Base-by-base conservation (phyloP, 1,284 basidiomycete species). In the Moesziomyces aphidis region DNA sequence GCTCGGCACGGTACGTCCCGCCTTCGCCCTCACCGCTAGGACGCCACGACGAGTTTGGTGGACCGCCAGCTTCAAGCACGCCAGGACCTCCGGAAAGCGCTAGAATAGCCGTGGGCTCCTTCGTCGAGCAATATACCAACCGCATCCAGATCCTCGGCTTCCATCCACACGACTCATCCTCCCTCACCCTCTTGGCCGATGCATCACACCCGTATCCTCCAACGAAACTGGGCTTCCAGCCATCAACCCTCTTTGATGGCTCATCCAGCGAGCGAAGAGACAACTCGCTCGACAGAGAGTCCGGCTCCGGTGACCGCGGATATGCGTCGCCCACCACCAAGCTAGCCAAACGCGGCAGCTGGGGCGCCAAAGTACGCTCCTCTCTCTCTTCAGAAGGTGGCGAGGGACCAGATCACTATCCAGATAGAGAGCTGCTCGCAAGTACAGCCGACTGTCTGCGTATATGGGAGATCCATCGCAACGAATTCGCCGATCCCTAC, bases 131-230 rank as follows among this genome's bases (percentile, higher is more conserved):
- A 61, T 81, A 79, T 51, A 74, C 76, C 43, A 85, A 85, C 50
- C 68, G 78, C 22, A 80, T 85, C 49, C 83, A 84, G 66, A 70
- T 85, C 45, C 76, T 84, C 13, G 81, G 81, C 47, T 71, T 78
- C 21, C 52, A 71, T 22, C 49, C 55, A 45, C 69, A 76, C 58
- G 71, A 74, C 23, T 50, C 75, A 3, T 55, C 50, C 44, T 55
- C 68, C 6, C 62, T 83, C 4, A 55, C 67, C 0, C 73, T 81
- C 1, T 73, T 85, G 2, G 83, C 83, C 24, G 77, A 81, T 45
- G 78, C 80, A 5, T 64, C 78, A 15, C 83, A 84, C 66, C 83
- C 81, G 15, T 84, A 84, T 61, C 83, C 83, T 19, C 76, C 83
- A 0, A 84, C 81, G 0, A 83, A 83, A 54, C 59, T 84, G 6